Conservation (phyloP, 257 asterid species). For the Ehretia macrophylla region DNA sequence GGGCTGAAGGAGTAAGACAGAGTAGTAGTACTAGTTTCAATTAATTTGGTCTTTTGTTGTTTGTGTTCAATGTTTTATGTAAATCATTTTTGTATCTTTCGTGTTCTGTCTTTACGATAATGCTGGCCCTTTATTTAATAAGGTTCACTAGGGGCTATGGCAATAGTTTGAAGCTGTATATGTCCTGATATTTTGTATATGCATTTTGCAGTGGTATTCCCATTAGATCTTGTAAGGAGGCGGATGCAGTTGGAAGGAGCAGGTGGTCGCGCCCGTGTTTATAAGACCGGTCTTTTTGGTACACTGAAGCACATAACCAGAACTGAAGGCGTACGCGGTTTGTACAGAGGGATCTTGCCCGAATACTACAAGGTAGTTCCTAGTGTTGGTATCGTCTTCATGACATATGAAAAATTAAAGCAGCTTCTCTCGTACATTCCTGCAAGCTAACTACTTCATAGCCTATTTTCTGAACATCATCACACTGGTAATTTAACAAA, state of each 20-base stretch:
- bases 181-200: slow-evolving; percentile 2
- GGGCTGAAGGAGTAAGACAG: too few relatives aligned
- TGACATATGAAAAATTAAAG: slow-evolving; percentile 80
- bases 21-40: too few relatives aligned
- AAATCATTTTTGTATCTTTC: too few relatives aligned
- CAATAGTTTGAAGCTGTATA: background rate
- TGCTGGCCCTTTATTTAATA: too few relatives aligned
- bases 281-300: slow-evolving; percentile 55
- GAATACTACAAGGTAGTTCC: slow-evolving; percentile 87
- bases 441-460: slow-evolving; percentile 22
- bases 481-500: too few relatives aligned
- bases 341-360: slow-evolving; percentile 76
- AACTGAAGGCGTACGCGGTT: slow-evolving; percentile 56
- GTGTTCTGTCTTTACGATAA: too few relatives aligned
- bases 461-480: too few relatives aligned
- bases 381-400: slow-evolving; percentile 68
- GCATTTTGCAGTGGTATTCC: slow-evolving; percentile 64
- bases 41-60: too few relatives aligned
- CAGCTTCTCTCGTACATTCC: slow-evolving; percentile 53
- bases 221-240: slow-evolving; percentile 80
- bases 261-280: slow-evolving; percentile 71
- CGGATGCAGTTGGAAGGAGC: slow-evolving; percentile 93
- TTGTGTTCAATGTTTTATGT: too few relatives aligned
- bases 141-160: too few relatives aligned
- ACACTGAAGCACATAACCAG: slow-evolving; percentile 49